These are phyloP conservation scores for Laguncularia racemosa DNA, from an alignment of 345 rosid genomes.

Conservation along the genomic window DNA sequence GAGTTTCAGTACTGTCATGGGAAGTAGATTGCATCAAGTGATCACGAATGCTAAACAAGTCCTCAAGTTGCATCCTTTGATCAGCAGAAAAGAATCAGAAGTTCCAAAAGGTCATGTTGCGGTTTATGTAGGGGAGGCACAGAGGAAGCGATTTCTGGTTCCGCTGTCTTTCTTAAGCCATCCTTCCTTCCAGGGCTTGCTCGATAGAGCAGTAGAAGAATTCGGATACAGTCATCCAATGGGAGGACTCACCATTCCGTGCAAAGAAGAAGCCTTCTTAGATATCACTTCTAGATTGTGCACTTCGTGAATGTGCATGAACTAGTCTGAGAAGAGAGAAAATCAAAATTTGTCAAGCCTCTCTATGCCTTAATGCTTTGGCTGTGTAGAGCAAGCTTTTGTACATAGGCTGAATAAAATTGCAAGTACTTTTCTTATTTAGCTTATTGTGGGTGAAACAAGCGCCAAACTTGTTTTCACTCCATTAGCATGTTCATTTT, in stretches of 20 bases:
- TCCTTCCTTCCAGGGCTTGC: constrained; percentile 33
- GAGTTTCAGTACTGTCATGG: constrained; percentile 12
- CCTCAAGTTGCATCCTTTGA: constrained; percentile 8
- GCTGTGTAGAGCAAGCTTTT: too few species aligned
- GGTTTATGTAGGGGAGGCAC: constrained; percentile 35
- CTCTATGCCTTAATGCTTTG: too few species aligned
- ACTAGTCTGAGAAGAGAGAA: neutral
- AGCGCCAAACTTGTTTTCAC: too few species aligned
- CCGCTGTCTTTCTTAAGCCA: constrained; percentile 36
- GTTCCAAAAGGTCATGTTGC: constrained; percentile 38
- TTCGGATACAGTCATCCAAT: constrained; percentile 37
- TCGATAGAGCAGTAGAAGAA: constrained; percentile 27
- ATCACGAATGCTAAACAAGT: constrained; percentile 19
- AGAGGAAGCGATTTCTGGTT: constrained; percentile 28
- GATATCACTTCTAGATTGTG: constrained; percentile 22
- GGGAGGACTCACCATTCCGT: constrained; percentile 47
- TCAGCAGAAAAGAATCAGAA: constrained; percentile 6
- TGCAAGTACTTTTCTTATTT: too few species aligned
- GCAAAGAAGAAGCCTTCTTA: constrained; percentile 30
- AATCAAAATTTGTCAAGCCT: too few species aligned
- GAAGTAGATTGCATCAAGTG: constrained; percentile 21
- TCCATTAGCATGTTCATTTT: too few species aligned
- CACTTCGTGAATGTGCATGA: constrained; percentile 3
- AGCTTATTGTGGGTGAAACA: too few species aligned
- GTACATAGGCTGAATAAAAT: too few species aligned